Evolutionary conservation across 2,329 filamentous ascomycete species (phyloP).

Genomic region (Zasmidium cellare): DNA sequence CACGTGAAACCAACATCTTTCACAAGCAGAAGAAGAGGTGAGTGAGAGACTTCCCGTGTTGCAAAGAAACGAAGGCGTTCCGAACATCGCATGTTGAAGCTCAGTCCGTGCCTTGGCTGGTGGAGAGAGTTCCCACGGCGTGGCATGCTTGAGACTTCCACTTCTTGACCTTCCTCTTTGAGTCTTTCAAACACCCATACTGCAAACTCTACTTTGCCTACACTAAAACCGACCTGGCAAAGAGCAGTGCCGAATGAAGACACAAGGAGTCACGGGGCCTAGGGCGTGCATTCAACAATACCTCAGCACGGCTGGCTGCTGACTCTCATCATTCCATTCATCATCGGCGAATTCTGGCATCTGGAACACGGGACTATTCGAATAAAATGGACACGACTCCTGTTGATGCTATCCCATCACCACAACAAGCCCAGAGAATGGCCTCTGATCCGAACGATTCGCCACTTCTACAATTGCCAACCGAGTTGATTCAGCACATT

Average conservation of each 20-base stretch:
- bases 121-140: background rate
- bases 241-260: background rate
- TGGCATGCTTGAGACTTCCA: background rate
- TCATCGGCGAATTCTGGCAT: too few relatives aligned
- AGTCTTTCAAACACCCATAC: background rate
- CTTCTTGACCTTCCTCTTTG: background rate
- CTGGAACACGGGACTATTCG: too few relatives aligned
- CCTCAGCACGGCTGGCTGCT: background rate
- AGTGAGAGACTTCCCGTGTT: too few relatives aligned
- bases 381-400: background rate
- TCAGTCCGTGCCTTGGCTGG: background rate
- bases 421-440: background rate
- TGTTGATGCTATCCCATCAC: background rate
- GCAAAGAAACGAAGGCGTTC: too few relatives aligned
- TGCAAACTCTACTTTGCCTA: background rate
- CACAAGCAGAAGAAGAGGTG: too few relatives aligned
- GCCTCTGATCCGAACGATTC: background rate
- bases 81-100: too few relatives aligned
- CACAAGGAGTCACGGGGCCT: background rate
- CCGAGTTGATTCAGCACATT: slow-evolving; percentile 74
- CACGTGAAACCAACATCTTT: too few relatives aligned
- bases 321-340: too few relatives aligned
- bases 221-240: background rate
- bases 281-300: background rate
- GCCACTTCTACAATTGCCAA: slow-evolving; percentile 60